These are phyloP conservation scores for Aspergillus persii DNA, from an alignment of 2,329 filamentous ascomycete species.

Conservation along the genomic window DNA sequence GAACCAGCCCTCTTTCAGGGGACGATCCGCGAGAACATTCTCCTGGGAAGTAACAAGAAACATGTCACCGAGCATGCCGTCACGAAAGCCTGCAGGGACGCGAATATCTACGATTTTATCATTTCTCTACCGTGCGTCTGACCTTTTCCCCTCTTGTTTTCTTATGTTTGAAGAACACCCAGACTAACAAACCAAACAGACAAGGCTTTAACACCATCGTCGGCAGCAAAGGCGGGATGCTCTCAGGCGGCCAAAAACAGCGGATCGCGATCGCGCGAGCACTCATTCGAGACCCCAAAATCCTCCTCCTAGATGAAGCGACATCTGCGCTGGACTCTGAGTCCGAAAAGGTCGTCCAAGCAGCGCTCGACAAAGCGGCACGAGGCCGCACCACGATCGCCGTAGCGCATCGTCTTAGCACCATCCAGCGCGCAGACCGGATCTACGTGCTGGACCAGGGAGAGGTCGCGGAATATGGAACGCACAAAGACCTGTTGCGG, in stretches of 20 bases:
- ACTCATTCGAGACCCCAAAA: slow-evolving; percentile 32
- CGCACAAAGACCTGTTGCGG: slow-evolving; percentile 68
- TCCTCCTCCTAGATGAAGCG: slow-evolving; percentile 26
- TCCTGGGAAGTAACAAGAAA: slow-evolving; percentile 49
- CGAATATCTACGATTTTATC: slow-evolving; percentile 31
- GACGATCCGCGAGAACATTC: slow-evolving; percentile 65
- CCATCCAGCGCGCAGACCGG: slow-evolving; percentile 85
- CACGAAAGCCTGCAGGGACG: slow-evolving; percentile 22
- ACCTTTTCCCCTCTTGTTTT: not conserved
- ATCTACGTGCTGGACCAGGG: slow-evolving; percentile 93
- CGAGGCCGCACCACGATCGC: slow-evolving; percentile 84
- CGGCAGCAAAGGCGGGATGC: slow-evolving; percentile 22
- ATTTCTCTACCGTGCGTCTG: slow-evolving; percentile 21
- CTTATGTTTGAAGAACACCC: not conserved
- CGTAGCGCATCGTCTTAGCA: slow-evolving; percentile 82
- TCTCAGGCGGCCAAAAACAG: slow-evolving; percentile 38
- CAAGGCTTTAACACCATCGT: slow-evolving; percentile 24
- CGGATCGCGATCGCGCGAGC: slow-evolving; percentile 37
- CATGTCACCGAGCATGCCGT: slow-evolving; percentile 14
- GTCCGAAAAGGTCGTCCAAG: slow-evolving; percentile 54
- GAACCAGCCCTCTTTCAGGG: slow-evolving; percentile 68
- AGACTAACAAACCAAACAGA: slow-evolving; percentile 1
- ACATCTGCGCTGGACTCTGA: slow-evolving; percentile 49
- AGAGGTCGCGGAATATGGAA: slow-evolving; percentile 75
- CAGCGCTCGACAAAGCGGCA: slow-evolving; percentile 72